phyloP scores from a whole-genome alignment of 2,329 filamentous ascomycete genomes.

The Xylaria sp. region DNA sequence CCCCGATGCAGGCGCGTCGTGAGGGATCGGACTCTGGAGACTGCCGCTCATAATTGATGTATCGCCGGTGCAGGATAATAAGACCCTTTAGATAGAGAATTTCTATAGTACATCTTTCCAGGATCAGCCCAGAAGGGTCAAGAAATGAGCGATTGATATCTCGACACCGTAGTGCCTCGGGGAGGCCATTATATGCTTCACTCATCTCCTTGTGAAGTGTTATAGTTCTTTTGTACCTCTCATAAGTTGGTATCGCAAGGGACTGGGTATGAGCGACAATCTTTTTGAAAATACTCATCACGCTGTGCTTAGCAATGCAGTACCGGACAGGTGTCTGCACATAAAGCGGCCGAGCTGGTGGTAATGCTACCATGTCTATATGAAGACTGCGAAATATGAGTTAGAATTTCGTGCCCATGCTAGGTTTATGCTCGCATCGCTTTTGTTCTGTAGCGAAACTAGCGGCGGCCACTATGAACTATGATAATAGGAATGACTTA shows the following conservation, averaged over 20 bases:
- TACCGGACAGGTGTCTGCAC: constrained; percentile 27
- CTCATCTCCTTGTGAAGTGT: constrained; percentile 41
- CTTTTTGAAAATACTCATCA: constrained; percentile 26
- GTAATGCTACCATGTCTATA: constrained; percentile 47
- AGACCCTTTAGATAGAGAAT: constrained; percentile 48
- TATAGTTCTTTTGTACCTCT: constrained; percentile 24
- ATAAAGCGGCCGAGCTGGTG: constrained; percentile 42
- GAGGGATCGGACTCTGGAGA: constrained; percentile 36
- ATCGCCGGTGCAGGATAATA: constrained; percentile 49
- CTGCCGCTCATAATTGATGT: constrained; percentile 39
- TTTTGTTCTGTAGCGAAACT: too few relatives aligned
- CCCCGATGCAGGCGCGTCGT: constrained; percentile 42
- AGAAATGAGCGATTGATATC: constrained; percentile 44
- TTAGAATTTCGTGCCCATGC: neutral
- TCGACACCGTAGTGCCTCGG: constrained; percentile 42
- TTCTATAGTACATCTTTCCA: constrained; percentile 47
- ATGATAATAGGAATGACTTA: too few relatives aligned
- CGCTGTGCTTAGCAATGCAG: constrained; percentile 14
- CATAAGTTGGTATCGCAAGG: constrained; percentile 9
- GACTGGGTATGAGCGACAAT: constrained; percentile 27
- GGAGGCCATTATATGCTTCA: constrained; percentile 39
- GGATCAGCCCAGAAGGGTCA: constrained; percentile 43
- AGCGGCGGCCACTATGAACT: too few relatives aligned
- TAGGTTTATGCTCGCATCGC: too few relatives aligned
- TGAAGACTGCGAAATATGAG: constrained; percentile 41